Evolutionary conservation across 2,329 filamentous ascomycete genomes (phyloP).

Genomic region (Malbranchea cinnamomea): DNA sequence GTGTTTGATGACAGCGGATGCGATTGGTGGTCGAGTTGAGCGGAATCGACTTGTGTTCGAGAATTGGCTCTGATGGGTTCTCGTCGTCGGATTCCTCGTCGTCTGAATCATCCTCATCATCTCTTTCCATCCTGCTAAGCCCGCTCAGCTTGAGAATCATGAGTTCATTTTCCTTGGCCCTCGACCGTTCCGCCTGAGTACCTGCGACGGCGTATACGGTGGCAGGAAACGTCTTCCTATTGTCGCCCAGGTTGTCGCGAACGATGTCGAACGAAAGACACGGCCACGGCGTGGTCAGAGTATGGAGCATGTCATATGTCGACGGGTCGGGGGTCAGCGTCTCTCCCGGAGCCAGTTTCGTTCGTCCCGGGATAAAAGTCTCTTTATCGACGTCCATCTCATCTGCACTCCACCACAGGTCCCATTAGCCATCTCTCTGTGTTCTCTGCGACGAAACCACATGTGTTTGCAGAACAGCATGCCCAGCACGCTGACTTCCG

Average conservation of each 20-base stretch:
- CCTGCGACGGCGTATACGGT: slow-evolving; percentile 91
- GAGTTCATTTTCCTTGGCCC: slow-evolving; percentile 75
- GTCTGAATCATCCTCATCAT: slow-evolving; percentile 52
- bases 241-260: slow-evolving; percentile 69
- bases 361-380: slow-evolving; percentile 90
- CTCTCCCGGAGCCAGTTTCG: slow-evolving; percentile 80
- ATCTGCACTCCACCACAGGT: slow-evolving; percentile 28
- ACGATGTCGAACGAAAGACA: slow-evolving; percentile 93
- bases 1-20: slow-evolving; percentile 71
- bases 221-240: slow-evolving; percentile 83
- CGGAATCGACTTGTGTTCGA: slow-evolving; percentile 83
- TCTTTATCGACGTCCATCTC: slow-evolving; percentile 89
- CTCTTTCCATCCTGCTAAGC: slow-evolving; percentile 70
- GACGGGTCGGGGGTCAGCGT: slow-evolving; percentile 79
- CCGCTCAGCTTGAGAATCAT: slow-evolving; percentile 95
- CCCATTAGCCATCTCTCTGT: slow-evolving; percentile 7
- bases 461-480: too few species aligned
- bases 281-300: slow-evolving; percentile 85
- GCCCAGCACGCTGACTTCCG: slow-evolving; percentile 10
- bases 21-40: slow-evolving; percentile 82
- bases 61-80: slow-evolving; percentile 64
- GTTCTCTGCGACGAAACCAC: slow-evolving; percentile 5
- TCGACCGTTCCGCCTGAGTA: slow-evolving; percentile 68
- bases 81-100: slow-evolving; percentile 59
- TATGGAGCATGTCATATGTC: slow-evolving; percentile 98